phyloP scores from a whole-genome alignment of 345 rosid species.

The Pelargonium nanum region DNA sequence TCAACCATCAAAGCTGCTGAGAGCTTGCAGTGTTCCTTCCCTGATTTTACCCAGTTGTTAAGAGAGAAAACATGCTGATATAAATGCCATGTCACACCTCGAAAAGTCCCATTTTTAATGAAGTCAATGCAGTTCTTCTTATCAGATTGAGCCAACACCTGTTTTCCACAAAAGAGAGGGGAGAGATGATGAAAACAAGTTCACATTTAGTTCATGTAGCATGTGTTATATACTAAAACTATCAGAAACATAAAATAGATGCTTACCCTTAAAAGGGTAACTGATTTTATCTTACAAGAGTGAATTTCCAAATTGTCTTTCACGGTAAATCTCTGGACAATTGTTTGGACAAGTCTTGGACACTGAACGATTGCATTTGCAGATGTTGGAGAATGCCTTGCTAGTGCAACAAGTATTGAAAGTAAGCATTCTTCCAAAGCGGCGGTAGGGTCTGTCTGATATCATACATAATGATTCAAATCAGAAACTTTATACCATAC shows the following conservation, averaged over 20 bases:
- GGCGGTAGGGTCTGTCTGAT: conserved; percentile 45
- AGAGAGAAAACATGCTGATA: conserved; percentile 50
- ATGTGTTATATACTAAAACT: background rate
- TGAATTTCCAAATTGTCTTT: conserved; percentile 29
- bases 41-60: conserved; percentile 58
- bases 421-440: conserved; percentile 53
- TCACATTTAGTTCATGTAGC: background rate
- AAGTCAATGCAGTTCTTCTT: conserved; percentile 45
- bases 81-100: conserved; percentile 59
- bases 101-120: conserved; percentile 40
- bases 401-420: conserved; percentile 56
- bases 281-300: conserved; percentile 52
- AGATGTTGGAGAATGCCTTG: conserved; percentile 83
- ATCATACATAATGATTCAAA: conserved; percentile 13
- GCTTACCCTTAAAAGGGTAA: conserved; percentile 62
- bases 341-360: conserved; percentile 50
- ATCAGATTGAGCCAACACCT: conserved; percentile 72
- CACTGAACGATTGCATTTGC: conserved; percentile 62
- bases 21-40: conserved; percentile 60
- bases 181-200: background rate
- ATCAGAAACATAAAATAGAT: background rate
- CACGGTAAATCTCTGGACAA: conserved; percentile 50
- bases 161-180: conserved; percentile 9
- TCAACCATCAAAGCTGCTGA: conserved; percentile 68
- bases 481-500: conserved; percentile 8